A percentile compares a stretch with the other conserved stretches of the same genome.
Conservation (phyloP, 2,329 filamentous ascomycete species). For the Trichoderma sp. region DNA sequence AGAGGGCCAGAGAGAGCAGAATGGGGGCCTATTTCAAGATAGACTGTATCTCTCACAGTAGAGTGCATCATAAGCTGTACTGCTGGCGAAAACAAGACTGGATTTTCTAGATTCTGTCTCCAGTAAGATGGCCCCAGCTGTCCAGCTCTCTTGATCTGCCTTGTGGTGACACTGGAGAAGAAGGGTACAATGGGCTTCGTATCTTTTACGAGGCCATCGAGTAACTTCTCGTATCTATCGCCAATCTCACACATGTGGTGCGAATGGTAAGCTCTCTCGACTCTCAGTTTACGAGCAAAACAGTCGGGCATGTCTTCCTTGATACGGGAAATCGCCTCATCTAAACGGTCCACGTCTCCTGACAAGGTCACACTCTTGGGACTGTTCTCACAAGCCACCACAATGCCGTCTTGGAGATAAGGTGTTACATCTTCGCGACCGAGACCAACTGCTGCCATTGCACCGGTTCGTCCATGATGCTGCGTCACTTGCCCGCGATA, state of each 20-base stretch:
- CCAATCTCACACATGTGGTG: slow-evolving; percentile 23
- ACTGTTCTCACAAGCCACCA: slow-evolving; percentile 50
- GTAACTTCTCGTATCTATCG: neutral
- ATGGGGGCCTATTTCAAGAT: slow-evolving; percentile 33
- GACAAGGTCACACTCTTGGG: slow-evolving; percentile 51
- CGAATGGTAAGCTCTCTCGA: slow-evolving; percentile 53
- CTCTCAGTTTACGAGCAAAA: slow-evolving; percentile 46
- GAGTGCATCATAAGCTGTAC: slow-evolving; percentile 21
- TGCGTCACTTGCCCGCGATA: neutral
- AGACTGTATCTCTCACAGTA: neutral
- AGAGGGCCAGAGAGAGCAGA: slow-evolving; percentile 31
- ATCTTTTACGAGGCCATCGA: neutral
- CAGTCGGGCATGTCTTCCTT: slow-evolving; percentile 39
- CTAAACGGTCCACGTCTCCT: slow-evolving; percentile 45
- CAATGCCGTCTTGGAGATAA: slow-evolving; percentile 13
- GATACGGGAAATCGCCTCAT: slow-evolving; percentile 34
- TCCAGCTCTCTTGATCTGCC: neutral
- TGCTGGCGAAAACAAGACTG: slow-evolving; percentile 22
- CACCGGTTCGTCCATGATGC: neutral
- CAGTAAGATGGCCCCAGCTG: slow-evolving; percentile 21
- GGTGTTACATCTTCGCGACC: neutral
- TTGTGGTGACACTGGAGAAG: slow-evolving; percentile 28
- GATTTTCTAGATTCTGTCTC: slow-evolving; percentile 22
- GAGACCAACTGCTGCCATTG: slow-evolving; percentile 15
- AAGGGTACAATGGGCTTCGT: slow-evolving; percentile 42